Evolutionary conservation across 441 rosid genomes (phyloP), one percentile per base, ranked within the genome.

Genomic region (Erodium chrysanthum): DNA sequence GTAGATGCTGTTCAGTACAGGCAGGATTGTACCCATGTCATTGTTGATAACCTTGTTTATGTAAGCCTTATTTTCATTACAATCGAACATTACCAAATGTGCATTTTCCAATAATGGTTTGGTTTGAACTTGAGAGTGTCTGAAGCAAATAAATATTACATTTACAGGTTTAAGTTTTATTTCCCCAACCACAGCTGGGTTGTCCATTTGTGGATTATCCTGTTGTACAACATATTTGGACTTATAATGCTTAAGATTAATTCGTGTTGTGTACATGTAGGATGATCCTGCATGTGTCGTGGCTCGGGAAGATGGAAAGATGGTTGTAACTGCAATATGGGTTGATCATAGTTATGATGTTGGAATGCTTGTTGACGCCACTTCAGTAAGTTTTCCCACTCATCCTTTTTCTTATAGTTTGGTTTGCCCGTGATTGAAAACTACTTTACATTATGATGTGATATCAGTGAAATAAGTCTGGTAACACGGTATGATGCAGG

Each of bases 291-390:
- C 76, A n/a, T 91, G 96, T 74, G 85, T 77, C 27, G 73, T 83
- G 60, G 96, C 96, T 69, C 85, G 96, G 75, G 78, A 70, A 14
- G 86, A 82, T 65, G 88, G 94, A 52, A 94, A 88, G 71, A 82
- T 78, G 14, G 79, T 91, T 65, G 89, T 88, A 42, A 85, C 90
- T 0, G 82, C 82, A 7, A 76, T 90, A 68, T 91, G 97, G 97
- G 96, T 90, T 65, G 86, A 91, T 77, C 97, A 90, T 73, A 78
- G 95, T 76, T 79, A 77, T 67, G 96, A 90, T 67, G 62, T 73
- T 68, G 97, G 96, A 75, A 71, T 84, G 83, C 82, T 83, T 17
- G 80, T 82, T 22, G 92, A 94, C 76, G 74, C 86, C 0, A 73
- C 85, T 68, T 88, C 91, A 58, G 98, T 91, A 70, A 73, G 93